phyloP scores from a whole-genome alignment of 1,284 basidiomycete genomes.

The Malassezia vespertilionis region DNA sequence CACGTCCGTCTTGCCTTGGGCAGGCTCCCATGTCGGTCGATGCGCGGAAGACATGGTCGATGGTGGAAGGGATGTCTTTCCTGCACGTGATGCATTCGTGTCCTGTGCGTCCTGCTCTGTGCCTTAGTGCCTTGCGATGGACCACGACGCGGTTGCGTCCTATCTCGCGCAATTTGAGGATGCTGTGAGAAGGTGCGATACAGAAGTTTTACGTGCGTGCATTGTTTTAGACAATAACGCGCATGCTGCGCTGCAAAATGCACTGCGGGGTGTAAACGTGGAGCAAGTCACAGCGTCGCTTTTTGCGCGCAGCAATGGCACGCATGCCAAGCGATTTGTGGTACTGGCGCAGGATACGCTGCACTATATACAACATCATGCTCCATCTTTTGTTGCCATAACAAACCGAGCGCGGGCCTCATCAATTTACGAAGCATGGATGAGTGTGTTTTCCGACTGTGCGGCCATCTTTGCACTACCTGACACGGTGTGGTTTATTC shows the following conservation, averaged over 20 bases:
- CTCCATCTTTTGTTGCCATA: neutral
- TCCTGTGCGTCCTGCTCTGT: neutral
- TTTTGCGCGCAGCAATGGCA: neutral
- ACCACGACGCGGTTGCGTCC: neutral
- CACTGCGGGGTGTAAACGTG: neutral
- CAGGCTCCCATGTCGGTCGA: constrained; percentile 42
- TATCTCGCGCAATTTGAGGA: constrained; percentile 2
- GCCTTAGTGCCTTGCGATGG: neutral
- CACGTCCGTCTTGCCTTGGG: constrained; percentile 26
- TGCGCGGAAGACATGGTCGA: constrained; percentile 36
- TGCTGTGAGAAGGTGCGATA: neutral
- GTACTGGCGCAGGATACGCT: constrained; percentile 2
- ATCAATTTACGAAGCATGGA: constrained; percentile 28
- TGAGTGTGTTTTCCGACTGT: constrained; percentile 31
- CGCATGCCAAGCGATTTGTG: constrained; percentile 6
- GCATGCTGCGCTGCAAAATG: constrained; percentile 2
- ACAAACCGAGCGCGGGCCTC: neutral
- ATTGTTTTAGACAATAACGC: neutral
- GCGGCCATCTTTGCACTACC: constrained; percentile 40
- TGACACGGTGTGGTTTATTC: constrained; percentile 44
- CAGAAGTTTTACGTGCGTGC: neutral
- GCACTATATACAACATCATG: constrained; percentile 1
- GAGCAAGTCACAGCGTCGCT: neutral
- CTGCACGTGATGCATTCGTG: constrained; percentile 4
- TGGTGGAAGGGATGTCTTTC: too few relatives aligned